Evolutionary conservation across 768 basidiomycete genomes (phyloP).

Genomic region (Lactifluus echinatus): DNA sequence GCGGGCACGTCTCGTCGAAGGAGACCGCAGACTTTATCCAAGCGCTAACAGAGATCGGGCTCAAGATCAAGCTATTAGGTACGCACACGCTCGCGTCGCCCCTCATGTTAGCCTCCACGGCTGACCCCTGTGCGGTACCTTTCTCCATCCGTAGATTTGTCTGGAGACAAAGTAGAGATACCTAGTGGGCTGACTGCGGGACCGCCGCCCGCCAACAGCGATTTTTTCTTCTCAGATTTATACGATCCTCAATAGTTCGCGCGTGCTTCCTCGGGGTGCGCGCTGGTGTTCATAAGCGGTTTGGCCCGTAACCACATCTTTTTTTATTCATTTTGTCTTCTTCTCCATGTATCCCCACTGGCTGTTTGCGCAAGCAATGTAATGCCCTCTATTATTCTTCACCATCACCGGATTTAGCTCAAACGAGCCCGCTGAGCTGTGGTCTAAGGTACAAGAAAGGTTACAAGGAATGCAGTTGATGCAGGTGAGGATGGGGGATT

Average conservation of each 20-base stretch:
- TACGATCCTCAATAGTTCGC: slow-evolving; percentile 19
- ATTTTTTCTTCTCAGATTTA: slow-evolving; percentile 80
- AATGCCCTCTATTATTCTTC: slow-evolving; percentile 2
- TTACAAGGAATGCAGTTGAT: slow-evolving; percentile 28
- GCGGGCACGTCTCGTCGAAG: slow-evolving; percentile 74
- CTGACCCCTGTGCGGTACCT: not conserved
- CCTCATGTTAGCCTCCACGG: not conserved
- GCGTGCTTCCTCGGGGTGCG: not conserved
- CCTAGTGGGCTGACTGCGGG: slow-evolving; percentile 73
- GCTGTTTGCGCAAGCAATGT: not conserved
- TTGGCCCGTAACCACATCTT: not conserved
- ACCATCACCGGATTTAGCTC: not conserved
- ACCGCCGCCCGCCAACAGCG: slow-evolving; percentile 66
- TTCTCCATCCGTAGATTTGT: slow-evolving; percentile 48
- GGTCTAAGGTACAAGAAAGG: slow-evolving; percentile 8
- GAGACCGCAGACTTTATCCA: slow-evolving; percentile 84
- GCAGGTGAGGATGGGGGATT: slow-evolving; percentile 22
- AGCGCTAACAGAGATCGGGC: slow-evolving; percentile 81
- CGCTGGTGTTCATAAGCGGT: not conserved
- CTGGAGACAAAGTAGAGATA: slow-evolving; percentile 84
- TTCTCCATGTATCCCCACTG: not conserved
- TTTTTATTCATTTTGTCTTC: not conserved
- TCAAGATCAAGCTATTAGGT: slow-evolving; percentile 88
- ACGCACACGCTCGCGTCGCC: slow-evolving; percentile 24
- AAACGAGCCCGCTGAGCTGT: not conserved